Percentiles rank a stretch among this genome's conserved stretches.
Evolutionary conservation across 306 rosid species (phyloP).

Genomic region (Cucurbita argyrosperma): DNA sequence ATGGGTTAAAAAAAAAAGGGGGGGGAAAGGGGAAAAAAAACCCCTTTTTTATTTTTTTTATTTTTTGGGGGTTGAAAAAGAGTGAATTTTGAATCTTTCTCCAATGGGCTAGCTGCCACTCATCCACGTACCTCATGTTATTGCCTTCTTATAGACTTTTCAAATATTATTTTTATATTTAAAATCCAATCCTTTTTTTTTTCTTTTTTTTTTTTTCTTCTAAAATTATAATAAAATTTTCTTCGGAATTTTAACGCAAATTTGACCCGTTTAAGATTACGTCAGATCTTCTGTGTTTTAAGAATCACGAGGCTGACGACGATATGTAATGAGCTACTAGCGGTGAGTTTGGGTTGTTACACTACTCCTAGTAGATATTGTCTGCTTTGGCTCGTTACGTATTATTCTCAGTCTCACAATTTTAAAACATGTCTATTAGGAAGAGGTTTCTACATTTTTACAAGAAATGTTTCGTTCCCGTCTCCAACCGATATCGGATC

Average conservation of each 20-base stretch:
- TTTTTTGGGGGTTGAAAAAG: not conserved
- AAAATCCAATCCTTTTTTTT: not conserved
- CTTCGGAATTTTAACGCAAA: not conserved
- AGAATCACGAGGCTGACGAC: too few species aligned
- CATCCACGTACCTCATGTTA: not conserved
- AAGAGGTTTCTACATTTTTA: too few species aligned
- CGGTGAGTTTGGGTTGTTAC: too few species aligned
- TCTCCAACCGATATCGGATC: too few species aligned
- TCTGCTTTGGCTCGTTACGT: too few species aligned
- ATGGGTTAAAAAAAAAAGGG: not conserved
- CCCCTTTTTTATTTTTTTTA: not conserved
- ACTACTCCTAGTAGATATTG: too few species aligned
- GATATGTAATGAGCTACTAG: too few species aligned
- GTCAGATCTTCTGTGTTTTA: too few species aligned
- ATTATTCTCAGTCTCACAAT: too few species aligned
- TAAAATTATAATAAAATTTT: not conserved
- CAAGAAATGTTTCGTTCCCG: too few species aligned
- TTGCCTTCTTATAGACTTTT: conserved; percentile 19
- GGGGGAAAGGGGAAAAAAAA: too few species aligned
- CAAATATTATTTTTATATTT: not conserved
- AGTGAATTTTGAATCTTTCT: conserved; percentile 19
- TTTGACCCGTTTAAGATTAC: not conserved
- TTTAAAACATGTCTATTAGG: too few species aligned
- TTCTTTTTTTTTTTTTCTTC: not conserved
- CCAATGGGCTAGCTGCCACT: conserved; percentile 16